Evolutionary conservation across 2,329 filamentous ascomycete genomes (phyloP).

Genomic region (Epichloe baconii): DNA sequence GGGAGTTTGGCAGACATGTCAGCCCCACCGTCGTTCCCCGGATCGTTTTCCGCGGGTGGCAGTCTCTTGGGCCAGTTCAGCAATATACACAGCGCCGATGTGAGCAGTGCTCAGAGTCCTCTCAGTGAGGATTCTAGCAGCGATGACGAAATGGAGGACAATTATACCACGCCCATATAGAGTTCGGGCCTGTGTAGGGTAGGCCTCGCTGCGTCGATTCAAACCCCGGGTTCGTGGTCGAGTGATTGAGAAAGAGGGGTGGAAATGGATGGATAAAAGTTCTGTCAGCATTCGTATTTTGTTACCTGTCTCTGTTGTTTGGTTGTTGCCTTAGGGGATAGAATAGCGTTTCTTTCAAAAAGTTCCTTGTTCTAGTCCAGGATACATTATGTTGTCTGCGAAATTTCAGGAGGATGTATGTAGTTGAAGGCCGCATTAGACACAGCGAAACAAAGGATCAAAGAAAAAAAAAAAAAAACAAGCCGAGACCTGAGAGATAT

Average conservation of each 20-base stretch:
- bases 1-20: conserved; percentile 36
- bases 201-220: neutral
- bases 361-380: no score
- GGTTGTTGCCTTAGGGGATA: no score
- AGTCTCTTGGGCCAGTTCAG: conserved; percentile 28
- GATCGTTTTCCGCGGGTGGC: conserved; percentile 19
- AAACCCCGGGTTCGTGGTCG: neutral
- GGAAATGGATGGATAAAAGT: no score
- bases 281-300: no score
- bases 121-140: conserved; percentile 35
- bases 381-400: no score
- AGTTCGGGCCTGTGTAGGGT: neutral
- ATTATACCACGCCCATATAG: conserved; percentile 13
- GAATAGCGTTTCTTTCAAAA: no score
- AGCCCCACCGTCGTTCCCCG: conserved; percentile 11
- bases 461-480: no score
- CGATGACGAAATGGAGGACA: conserved; percentile 39
- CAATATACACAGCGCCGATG: conserved; percentile 32
- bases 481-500: no score
- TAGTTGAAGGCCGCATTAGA: no score
- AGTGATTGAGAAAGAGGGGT: neutral
- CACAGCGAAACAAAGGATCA: no score
- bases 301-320: no score
- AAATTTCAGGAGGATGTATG: no score
- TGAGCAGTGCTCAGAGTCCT: conserved; percentile 39